phyloP scores from a whole-genome alignment of 805 yeast species.

The Candida schatavii region DNA sequence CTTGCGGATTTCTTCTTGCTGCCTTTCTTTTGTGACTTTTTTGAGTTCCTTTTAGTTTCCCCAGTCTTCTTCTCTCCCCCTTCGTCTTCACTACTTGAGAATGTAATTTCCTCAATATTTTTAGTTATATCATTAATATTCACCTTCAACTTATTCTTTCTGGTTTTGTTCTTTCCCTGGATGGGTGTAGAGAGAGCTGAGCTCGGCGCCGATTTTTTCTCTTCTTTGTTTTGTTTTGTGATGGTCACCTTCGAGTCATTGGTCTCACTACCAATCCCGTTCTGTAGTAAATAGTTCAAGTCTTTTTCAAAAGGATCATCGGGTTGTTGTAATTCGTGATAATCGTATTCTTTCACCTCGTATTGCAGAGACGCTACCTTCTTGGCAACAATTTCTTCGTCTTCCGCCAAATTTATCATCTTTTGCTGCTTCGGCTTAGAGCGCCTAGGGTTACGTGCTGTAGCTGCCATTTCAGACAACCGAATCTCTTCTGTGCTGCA shows the following conservation, averaged over 20 bases:
- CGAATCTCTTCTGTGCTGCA: too few relatives aligned
- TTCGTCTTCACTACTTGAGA: slow-evolving; percentile 26
- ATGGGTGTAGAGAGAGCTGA: not conserved
- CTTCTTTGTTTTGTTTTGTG: not conserved
- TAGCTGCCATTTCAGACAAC: too few relatives aligned
- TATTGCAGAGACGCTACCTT: slow-evolving; percentile 5
- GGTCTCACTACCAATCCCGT: too few relatives aligned
- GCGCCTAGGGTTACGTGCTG: too few relatives aligned
- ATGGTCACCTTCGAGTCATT: not conserved
- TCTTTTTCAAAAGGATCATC: slow-evolving; percentile 27
- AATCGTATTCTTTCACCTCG: slow-evolving; percentile 17
- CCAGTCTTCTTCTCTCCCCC: not conserved
- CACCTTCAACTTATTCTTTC: slow-evolving; percentile 10
- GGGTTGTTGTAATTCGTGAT: slow-evolving; percentile 11
- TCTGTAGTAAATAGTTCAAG: slow-evolving; percentile 26
- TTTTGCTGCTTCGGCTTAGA: too few relatives aligned
- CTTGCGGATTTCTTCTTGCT: slow-evolving; percentile 3
- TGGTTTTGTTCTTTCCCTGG: not conserved
- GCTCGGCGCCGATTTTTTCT: not conserved
- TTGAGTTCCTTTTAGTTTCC: not conserved
- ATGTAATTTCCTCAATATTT: slow-evolving; percentile 24
- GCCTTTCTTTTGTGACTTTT: not conserved
- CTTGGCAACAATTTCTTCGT: not conserved
- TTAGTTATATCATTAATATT: slow-evolving; percentile 23
- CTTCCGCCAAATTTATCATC: not conserved